These are phyloP conservation scores for Verticillium klebahnii DNA, from an alignment of 2,329 filamentous ascomycete genomes.

Conservation along the genomic window DNA sequence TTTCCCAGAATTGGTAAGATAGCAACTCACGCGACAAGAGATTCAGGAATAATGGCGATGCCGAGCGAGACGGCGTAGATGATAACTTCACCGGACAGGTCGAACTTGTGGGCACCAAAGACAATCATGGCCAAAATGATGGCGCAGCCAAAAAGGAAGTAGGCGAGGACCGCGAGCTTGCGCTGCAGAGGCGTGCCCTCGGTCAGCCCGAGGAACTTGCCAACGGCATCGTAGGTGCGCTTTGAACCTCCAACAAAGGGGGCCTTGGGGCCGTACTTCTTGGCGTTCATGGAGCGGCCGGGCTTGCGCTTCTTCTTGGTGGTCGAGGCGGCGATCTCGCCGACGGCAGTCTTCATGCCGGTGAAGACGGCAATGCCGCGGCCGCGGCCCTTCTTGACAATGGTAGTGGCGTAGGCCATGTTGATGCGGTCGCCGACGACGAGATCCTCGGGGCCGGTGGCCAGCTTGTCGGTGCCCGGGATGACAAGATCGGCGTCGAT, in stretches of 20 bases:
- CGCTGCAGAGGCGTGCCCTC: conserved; percentile 74
- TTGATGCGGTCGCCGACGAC: conserved; percentile 70
- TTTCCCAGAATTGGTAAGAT: neutral
- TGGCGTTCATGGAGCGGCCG: conserved; percentile 46
- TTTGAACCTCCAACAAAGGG: conserved; percentile 41
- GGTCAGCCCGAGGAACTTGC: conserved; percentile 56
- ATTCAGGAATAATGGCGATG: conserved; percentile 60
- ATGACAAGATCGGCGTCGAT: conserved; percentile 42
- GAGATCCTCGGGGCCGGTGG: conserved; percentile 42
- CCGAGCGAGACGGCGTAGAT: conserved; percentile 55
- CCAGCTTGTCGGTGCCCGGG: conserved; percentile 40
- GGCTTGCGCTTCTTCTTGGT: conserved; percentile 51
- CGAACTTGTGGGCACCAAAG: conserved; percentile 52
- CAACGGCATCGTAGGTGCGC: conserved; percentile 43
- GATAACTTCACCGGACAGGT: conserved; percentile 46
- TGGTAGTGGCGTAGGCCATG: conserved; percentile 70
- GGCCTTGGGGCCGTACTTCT: conserved; percentile 46
- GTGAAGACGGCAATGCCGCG: conserved; percentile 69
- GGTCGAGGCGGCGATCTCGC: conserved; percentile 59
- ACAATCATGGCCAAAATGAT: conserved; percentile 52
- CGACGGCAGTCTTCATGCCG: conserved; percentile 68
- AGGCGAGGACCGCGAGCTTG: conserved; percentile 73
- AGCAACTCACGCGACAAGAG: conserved; percentile 52
- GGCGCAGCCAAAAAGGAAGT: conserved; percentile 71
- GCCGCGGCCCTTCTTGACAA: conserved; percentile 68